Evolutionary conservation across 176 grass and related monocot species (phyloP).

Genomic region (Chrysopogon serrulatus): DNA sequence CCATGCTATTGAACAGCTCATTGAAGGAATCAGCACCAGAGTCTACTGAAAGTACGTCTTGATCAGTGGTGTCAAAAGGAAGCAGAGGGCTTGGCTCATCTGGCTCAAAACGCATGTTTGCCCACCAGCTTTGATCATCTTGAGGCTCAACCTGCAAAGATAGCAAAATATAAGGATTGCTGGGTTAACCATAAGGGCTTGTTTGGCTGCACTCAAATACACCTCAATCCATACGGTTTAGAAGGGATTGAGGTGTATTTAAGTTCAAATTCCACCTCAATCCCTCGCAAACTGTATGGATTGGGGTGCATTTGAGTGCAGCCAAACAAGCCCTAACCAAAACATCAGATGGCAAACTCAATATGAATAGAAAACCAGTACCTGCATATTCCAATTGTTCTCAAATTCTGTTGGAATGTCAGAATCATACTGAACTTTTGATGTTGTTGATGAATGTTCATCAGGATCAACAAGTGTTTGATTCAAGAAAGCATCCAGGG

Average conservation of each 20-base stretch:
- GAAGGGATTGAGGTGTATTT: too few species aligned
- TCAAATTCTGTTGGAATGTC: conserved; percentile 15
- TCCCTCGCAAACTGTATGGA: too few species aligned
- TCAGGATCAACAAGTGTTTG: conserved; percentile 37
- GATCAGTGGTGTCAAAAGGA: conserved; percentile 52
- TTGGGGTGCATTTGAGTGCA: too few species aligned
- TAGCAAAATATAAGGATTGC: background rate
- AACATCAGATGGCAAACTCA: background rate
- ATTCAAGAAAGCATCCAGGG: conserved; percentile 40
- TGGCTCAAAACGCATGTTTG: conserved; percentile 12
- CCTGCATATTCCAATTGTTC: conserved; percentile 16
- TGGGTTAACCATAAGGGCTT: background rate
- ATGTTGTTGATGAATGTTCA: conserved; percentile 39
- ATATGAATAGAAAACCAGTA: conserved; percentile 6
- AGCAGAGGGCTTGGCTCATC: conserved; percentile 32
- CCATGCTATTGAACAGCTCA: conserved; percentile 67
- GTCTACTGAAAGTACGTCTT: conserved; percentile 60
- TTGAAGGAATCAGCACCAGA: conserved; percentile 56
- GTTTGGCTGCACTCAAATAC: too few species aligned
- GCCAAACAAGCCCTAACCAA: background rate
- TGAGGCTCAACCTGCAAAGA: conserved; percentile 21
- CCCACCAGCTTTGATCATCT: conserved; percentile 17
- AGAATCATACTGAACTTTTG: conserved; percentile 45
- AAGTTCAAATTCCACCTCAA: too few species aligned
- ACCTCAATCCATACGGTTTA: too few species aligned